phyloP scores from a whole-genome alignment of 805 yeast species.

The Candida railenensis region DNA sequence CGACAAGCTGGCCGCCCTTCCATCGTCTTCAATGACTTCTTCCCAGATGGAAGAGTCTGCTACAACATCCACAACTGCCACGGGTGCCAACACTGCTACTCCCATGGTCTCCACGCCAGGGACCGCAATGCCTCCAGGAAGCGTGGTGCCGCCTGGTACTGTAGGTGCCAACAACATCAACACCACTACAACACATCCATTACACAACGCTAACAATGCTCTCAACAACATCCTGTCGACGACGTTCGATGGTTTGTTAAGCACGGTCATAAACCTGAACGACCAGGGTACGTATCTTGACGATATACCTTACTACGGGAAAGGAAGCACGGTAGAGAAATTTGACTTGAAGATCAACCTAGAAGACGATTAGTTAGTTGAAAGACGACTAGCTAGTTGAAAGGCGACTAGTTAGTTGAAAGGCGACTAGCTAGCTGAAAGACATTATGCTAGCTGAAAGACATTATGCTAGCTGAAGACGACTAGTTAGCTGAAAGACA shows the following conservation, averaged over 20 bases:
- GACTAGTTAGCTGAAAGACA: too few species aligned
- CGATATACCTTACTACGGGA: constrained; percentile 39
- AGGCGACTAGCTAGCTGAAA: too few species aligned
- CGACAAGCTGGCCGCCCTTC: neutral
- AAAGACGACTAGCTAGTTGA: too few species aligned
- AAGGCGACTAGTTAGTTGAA: too few species aligned
- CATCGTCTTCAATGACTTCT: neutral
- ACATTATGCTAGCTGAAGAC: too few species aligned
- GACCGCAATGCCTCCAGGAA: neutral
- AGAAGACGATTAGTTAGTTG: constrained; percentile 15
- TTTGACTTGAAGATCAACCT: constrained; percentile 29
- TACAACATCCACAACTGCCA: constrained; percentile 10
- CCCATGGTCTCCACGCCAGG: constrained; percentile 4
- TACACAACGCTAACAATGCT: neutral
- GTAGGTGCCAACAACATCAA: constrained; percentile 9
- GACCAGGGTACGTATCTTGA: constrained; percentile 28
- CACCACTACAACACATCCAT: constrained; percentile 4
- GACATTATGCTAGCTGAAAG: too few species aligned
- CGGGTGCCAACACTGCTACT: constrained; percentile 10
- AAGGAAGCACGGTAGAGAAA: constrained; percentile 38
- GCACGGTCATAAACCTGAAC: constrained; percentile 17
- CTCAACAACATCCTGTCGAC: constrained; percentile 18
- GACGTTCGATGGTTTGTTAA: constrained; percentile 32
- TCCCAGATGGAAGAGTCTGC: neutral
- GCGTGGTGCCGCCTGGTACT: constrained; percentile 9